These are phyloP conservation scores for Lipomyces anomalus DNA, from an alignment of 805 yeast species.

Conservation along the genomic window DNA sequence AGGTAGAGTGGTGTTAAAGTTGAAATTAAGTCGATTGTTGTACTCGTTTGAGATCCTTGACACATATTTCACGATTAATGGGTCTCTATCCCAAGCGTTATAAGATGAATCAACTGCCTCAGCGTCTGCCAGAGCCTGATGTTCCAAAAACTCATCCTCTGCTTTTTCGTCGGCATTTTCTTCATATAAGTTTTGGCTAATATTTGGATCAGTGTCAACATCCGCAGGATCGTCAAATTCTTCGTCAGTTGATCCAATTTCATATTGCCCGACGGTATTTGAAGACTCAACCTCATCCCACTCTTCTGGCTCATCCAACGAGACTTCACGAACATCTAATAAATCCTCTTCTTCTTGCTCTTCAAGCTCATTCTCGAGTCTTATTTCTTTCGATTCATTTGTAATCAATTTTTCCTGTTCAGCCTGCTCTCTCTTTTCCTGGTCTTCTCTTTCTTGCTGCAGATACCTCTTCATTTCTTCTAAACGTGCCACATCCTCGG, in stretches of 20 bases:
- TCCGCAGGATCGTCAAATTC: conserved; percentile 3
- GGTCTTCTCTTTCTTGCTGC: no score
- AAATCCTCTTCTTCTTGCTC: background rate
- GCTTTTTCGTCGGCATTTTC: conserved; percentile 7
- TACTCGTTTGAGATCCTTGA: conserved; percentile 1
- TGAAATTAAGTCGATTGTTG: background rate
- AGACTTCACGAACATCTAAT: background rate
- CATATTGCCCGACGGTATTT: background rate
- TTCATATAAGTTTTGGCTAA: background rate
- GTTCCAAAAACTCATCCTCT: conserved; percentile 7
- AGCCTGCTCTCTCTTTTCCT: no score
- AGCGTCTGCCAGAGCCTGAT: conserved; percentile 19
- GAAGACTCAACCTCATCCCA: conserved; percentile 1
- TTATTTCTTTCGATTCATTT: background rate
- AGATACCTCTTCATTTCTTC: background rate
- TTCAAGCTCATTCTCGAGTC: background rate
- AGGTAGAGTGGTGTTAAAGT: background rate
- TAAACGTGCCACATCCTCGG: conserved; percentile 9
- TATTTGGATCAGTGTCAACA: no score
- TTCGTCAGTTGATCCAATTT: background rate
- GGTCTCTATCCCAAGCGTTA: conserved; percentile 23
- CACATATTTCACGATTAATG: conserved; percentile 8
- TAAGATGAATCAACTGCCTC: conserved; percentile 7
- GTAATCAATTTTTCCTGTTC: no score
- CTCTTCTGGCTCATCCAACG: background rate